Evolutionary conservation across 2,329 filamentous ascomycete genomes (phyloP).

Genomic region (Talaromyces sp.): DNA sequence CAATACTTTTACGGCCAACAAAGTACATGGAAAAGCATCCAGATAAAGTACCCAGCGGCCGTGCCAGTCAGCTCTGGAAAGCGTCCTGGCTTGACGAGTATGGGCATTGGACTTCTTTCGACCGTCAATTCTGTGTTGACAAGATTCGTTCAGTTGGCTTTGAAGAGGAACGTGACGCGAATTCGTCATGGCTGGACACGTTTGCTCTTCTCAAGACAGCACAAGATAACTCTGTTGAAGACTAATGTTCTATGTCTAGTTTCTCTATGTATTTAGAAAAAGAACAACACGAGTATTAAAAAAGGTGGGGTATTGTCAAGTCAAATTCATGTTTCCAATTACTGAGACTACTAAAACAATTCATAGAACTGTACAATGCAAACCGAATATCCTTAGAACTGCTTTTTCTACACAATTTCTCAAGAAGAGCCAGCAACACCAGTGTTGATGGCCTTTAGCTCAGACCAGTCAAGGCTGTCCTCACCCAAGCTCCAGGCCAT

Average conservation of each 20-base stretch:
- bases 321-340: not conserved
- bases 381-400: not conserved
- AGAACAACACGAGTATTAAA: no score
- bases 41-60: not conserved
- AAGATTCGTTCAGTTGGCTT: not conserved
- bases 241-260: not conserved
- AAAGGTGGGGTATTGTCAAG: no score
- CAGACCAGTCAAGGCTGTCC: conserved; percentile 46
- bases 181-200: not conserved
- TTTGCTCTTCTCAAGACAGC: not conserved
- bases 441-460: conserved; percentile 39
- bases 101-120: not conserved
- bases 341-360: not conserved
- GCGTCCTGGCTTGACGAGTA: not conserved
- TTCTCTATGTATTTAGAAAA: no score
- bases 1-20: not conserved
- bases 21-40: not conserved
- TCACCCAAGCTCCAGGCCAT: conserved; percentile 74
- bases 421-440: conserved; percentile 16
- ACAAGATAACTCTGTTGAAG: not conserved
- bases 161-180: not conserved
- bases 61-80: not conserved
- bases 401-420: not conserved
- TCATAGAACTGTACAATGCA: not conserved
- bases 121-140: not conserved